Evolutionary conservation across 2,329 filamentous ascomycete genomes (phyloP).

Genomic region (Ophiostoma pallidulum): DNA sequence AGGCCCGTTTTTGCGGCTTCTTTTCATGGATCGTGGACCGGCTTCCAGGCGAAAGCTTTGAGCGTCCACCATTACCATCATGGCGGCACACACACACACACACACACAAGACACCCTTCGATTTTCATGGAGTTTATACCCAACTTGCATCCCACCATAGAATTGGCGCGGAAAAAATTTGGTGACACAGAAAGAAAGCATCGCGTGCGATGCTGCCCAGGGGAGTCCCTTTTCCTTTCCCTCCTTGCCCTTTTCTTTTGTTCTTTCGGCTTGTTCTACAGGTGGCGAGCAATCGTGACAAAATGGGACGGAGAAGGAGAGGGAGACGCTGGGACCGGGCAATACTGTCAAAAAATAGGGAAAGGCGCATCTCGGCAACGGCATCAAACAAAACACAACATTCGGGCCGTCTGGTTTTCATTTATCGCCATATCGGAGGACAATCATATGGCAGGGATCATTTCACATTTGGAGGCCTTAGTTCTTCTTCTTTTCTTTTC

Average conservation of each 20-base stretch:
- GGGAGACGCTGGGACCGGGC: too few species aligned
- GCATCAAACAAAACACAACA: too few species aligned
- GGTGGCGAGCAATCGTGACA: too few species aligned
- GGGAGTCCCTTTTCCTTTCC: too few species aligned
- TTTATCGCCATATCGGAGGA: too few species aligned
- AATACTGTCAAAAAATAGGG: too few species aligned
- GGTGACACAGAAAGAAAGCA: background rate
- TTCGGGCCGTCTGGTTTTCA: too few species aligned
- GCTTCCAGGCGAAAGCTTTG: conserved; percentile 7
- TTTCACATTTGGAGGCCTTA: too few species aligned
- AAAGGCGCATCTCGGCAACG: too few species aligned
- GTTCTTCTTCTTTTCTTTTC: background rate
- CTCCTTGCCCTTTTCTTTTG: background rate
- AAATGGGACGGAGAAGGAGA: too few species aligned
- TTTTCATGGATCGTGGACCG: background rate
- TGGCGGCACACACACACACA: background rate
- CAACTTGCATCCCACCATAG: background rate
- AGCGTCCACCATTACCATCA: background rate
- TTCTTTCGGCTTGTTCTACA: too few species aligned
- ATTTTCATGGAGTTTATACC: conserved; percentile 6
- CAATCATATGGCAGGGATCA: too few species aligned
- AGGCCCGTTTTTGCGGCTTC: background rate
- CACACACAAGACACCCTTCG: background rate
- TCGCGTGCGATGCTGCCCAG: background rate
- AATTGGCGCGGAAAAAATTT: background rate